phyloP scores from a whole-genome alignment of 2,329 filamentous ascomycete species.

The Penicillium sp. region DNA sequence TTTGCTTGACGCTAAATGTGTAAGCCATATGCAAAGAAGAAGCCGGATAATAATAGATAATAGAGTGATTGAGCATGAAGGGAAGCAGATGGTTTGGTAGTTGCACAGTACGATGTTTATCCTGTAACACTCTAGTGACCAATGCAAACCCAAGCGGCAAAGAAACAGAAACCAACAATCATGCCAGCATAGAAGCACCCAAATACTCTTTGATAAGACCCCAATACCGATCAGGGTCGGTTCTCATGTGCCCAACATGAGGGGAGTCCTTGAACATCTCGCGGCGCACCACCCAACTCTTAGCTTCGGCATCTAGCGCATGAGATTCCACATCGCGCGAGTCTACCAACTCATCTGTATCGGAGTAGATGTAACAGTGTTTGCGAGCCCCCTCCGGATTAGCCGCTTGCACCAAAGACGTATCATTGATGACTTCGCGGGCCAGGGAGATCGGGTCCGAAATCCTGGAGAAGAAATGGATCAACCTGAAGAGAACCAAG shows the following conservation, averaged over 20 bases:
- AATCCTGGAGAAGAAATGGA: slow-evolving; percentile 18
- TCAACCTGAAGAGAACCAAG: slow-evolving; percentile 22
- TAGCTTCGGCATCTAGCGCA: slow-evolving; percentile 32
- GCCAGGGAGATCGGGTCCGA: slow-evolving; percentile 30
- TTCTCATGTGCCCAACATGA: slow-evolving; percentile 44
- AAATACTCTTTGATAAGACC: slow-evolving; percentile 31
- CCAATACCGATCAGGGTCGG: slow-evolving; percentile 43
- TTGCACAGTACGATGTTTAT: background rate
- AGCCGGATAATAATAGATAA: background rate
- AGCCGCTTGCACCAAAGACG: slow-evolving; percentile 17
- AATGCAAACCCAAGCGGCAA: background rate
- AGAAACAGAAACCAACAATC: background rate
- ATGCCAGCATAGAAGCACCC: slow-evolving; percentile 2
- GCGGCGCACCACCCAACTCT: slow-evolving; percentile 34
- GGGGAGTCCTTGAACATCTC: slow-evolving; percentile 39
- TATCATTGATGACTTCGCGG: slow-evolving; percentile 35
- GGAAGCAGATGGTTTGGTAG: background rate
- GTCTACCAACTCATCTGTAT: slow-evolving; percentile 39
- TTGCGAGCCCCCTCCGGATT: slow-evolving; percentile 9
- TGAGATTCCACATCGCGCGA: slow-evolving; percentile 41
- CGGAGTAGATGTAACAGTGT: slow-evolving; percentile 44
- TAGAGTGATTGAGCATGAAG: too few relatives aligned
- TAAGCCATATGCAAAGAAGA: background rate
- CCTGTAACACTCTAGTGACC: background rate
- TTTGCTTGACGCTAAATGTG: background rate